These are phyloP conservation scores for Speleostelium caveatum DNA, from an alignment of 78 protist genomes.

Conservation along the genomic window DNA sequence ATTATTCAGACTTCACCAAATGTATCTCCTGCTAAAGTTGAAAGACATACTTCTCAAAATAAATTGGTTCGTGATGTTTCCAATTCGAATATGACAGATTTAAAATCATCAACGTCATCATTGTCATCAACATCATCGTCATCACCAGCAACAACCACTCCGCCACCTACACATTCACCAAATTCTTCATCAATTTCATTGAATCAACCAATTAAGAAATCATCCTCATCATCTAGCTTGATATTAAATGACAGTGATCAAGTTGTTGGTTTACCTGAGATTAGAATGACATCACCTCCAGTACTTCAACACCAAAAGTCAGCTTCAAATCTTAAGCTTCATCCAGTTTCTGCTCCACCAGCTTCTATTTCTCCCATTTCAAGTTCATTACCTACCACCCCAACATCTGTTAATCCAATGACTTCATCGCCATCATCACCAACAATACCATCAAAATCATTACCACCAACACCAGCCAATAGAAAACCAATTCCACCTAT, in stretches of 20 bases:
- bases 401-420: not conserved
- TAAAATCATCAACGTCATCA: too few species aligned
- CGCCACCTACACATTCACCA: not conserved
- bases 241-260: not conserved
- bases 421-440: not conserved
- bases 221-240: not conserved
- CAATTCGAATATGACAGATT: too few species aligned
- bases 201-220: not conserved
- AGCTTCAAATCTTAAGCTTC: not conserved
- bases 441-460: not conserved
- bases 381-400: not conserved
- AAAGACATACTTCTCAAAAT: not conserved
- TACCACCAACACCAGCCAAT: constrained; percentile 13
- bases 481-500: constrained; percentile 4
- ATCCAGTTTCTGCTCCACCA: not conserved
- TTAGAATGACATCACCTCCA: not conserved
- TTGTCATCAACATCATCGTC: too few species aligned
- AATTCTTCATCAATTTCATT: not conserved
- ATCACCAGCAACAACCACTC: not conserved
- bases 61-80: too few species aligned
- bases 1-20: constrained; percentile 23
- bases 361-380: not conserved
- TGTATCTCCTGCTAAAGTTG: constrained; percentile 44
- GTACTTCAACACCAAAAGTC: not conserved
- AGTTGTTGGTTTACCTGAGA: not conserved